A percentile compares a stretch with the other conserved stretches of the same genome.
Conservation (phyloP, 1,139 yeast genomes). For the Cylindricascospora bacillispora region DNA sequence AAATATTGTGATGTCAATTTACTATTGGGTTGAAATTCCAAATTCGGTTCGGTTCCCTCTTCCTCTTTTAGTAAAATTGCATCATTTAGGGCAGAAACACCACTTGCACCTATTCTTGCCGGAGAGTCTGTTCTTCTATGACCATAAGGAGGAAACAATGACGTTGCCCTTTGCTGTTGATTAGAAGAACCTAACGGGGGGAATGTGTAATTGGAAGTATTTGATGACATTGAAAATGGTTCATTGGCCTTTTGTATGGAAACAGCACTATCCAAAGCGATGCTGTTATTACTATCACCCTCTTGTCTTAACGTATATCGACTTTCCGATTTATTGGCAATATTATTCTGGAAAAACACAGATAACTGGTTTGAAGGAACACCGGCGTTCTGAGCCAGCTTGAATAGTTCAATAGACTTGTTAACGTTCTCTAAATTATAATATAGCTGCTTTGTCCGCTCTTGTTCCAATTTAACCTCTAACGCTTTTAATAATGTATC, state of each 20-base stretch:
- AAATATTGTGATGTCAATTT: neutral
- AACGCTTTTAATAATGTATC: constrained; percentile 51
- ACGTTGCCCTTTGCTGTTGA: too few species aligned
- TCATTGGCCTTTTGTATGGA: neutral
- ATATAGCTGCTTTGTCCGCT: constrained; percentile 71
- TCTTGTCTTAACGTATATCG: too few species aligned
- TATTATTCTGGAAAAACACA: constrained; percentile 34
- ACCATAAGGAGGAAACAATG: too few species aligned
- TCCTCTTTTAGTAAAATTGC: constrained; percentile 24
- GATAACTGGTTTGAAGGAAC: constrained; percentile 65
- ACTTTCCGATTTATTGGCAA: too few species aligned
- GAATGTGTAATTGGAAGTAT: neutral
- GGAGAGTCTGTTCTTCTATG: constrained; percentile 46
- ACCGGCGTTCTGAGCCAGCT: constrained; percentile 48
- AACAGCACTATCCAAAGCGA: constrained; percentile 4
- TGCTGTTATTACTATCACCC: constrained; percentile 6
- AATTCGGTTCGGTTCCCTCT: constrained; percentile 12
- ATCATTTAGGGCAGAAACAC: constrained; percentile 42
- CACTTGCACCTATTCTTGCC: constrained; percentile 60
- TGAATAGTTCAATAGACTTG: constrained; percentile 48
- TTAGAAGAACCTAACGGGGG: neutral
- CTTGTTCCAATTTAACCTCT: constrained; percentile 60
- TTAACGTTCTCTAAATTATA: constrained; percentile 54
- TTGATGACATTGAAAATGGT: neutral
- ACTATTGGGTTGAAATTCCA: constrained; percentile 3